phyloP scores from a whole-genome alignment of 2,329 filamentous ascomycete genomes.

The Calonectria pteridis region DNA sequence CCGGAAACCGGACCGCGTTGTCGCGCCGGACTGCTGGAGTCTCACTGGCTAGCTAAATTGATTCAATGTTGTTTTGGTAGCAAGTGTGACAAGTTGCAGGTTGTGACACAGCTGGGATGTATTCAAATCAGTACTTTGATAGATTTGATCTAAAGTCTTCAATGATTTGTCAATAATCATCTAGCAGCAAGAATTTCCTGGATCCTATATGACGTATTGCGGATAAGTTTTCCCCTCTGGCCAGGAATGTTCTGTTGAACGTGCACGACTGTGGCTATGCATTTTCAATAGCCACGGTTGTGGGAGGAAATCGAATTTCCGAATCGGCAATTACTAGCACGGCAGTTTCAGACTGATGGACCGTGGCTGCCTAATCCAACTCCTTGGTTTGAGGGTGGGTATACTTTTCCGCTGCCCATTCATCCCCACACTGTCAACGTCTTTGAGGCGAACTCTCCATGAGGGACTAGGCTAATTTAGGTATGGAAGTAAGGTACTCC shows the following conservation, averaged over 20 bases:
- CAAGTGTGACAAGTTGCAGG: neutral
- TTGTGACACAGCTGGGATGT: neutral
- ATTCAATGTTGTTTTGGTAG: neutral
- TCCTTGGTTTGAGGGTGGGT: constrained; percentile 2
- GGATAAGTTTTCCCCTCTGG: neutral
- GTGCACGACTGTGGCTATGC: neutral
- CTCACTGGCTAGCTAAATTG: neutral
- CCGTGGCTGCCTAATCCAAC: neutral
- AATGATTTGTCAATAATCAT: neutral
- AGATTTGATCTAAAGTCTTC: neutral
- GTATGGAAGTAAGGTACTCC: neutral
- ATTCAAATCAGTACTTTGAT: neutral
- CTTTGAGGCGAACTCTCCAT: constrained; percentile 12
- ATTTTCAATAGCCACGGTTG: neutral
- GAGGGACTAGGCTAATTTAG: constrained; percentile 12
- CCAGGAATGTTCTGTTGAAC: neutral
- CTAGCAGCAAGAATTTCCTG: neutral
- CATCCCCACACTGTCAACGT: constrained; percentile 18
- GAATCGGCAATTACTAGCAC: neutral
- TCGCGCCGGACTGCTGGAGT: neutral
- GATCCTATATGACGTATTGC: neutral
- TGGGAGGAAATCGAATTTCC: constrained; percentile 15
- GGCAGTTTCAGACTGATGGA: neutral
- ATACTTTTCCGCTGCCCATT: constrained; percentile 24
- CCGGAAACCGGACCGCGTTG: neutral